Evolutionary conservation across 2,329 filamentous ascomycete genomes (phyloP), one percentile per base, ranked within the genome.

Genomic region (Trichoderma atroviride): DNA sequence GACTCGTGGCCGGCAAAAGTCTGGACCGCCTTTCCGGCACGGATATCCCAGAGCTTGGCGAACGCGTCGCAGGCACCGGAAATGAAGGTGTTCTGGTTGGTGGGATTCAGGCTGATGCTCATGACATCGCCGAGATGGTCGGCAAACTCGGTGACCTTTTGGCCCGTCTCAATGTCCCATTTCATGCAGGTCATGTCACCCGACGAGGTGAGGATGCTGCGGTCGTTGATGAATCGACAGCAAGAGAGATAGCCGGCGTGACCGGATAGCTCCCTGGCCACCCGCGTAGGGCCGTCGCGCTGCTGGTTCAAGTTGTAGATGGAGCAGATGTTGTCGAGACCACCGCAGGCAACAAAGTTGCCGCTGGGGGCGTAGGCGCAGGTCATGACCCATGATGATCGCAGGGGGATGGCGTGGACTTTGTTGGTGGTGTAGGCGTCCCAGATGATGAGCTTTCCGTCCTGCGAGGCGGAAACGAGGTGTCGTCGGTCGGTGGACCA

Each of bases 181-280:
- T 98, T 92, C 91, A 98, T 97, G 81, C 96, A 99, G 64, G 96
- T 99, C 96, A 99, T 99, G 80, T 99, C 96, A 73, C 96, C 96
- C 3, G 96, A 99, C 0, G 96, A 98, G 71, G 96, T 99, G 73
- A 99, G 89, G 77, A 99, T 98, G 78, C 93, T 94, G 78, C 96
- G 91, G 84, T 99, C 96, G 81, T 97, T 98, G 85, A 98, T 97
- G 82, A 99, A 99, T 73, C 96, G 92, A 81, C 96, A 98, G 91
- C 96, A 99, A 27, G 94, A 97, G 56, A 99, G 89, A 78, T 99
- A 99, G 62, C 96, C 96, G 56, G 95, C 97, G 81, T 99, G 96
- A 55, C 96, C 96, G 37, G 96, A 98, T 60, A 99, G 87, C 83
- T 99, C 96, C 74, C 95, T 91, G 73, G 95, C 95, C 72, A 98